Base-by-base conservation (phyloP, 169 alveolate genomes). In the Cryptosporidium bovis region DNA sequence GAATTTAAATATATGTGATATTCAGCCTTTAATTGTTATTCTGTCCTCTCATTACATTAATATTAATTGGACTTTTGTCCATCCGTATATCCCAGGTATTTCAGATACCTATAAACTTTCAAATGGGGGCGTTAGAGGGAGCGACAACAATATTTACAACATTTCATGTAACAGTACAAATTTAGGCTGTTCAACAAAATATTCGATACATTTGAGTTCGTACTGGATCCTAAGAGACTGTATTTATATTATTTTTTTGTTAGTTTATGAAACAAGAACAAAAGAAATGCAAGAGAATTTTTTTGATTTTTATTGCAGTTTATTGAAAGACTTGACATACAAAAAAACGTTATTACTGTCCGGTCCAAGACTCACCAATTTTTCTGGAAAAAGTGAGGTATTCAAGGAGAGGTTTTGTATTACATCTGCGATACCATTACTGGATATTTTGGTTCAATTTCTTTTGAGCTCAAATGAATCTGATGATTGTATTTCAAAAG, bases 181-280 rank as follows among this genome's bases (percentile, higher is more conserved):
- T 33, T 2, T 27, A 18, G 8, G 16, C 12, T 15, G 29, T 31
- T 18, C 84, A 1, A 55, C 84, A 16, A 51, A 53, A 29, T 77
- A 77, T 29, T 60, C 71, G 8, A 77, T 77, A 34, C 87, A 77
- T 44, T 36, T 77, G 51, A 60, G 71, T 34, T 77, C 87, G 16
- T 77, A 24, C 56, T 77, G 71, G 87, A 27, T 77, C 34, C 55
- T 77, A 20, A 56, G 87, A 18, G 87, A 77, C 36, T 77, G 77
- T 46, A 44, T 77, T 62, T 77, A 60, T 60, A 46, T 77, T 40
- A 34, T 77, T 8, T 13, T 77, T 62, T 29, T 64, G 3, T 44
- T 60, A 60, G 36, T 62, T 60, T 77, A 77, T 77, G n/a, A 40
- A 18, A 46, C 46, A 20, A 77, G 65, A 60, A 62, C 29, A 18